phyloP scores from a whole-genome alignment of 75 land plant genomes.

The Sequoiadendron giganteum region DNA sequence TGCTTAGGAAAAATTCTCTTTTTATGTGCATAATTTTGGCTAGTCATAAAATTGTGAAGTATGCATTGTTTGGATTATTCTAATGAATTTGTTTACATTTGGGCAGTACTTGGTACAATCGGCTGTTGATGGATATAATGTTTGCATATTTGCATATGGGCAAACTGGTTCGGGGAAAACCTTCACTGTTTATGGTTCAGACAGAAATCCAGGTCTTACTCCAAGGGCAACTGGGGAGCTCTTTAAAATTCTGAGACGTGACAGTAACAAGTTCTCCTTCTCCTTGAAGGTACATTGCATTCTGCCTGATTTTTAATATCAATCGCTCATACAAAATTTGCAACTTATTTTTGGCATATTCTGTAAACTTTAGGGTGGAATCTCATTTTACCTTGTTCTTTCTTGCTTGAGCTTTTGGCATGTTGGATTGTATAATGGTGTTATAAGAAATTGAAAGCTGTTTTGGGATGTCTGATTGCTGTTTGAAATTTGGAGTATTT shows the following conservation, averaged over 20 bases:
- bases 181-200: constrained; percentile 95
- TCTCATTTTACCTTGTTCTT: background rate
- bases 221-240: constrained; percentile 92
- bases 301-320: background rate
- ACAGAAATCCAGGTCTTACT: constrained; percentile 81
- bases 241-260: constrained; percentile 70
- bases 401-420: background rate
- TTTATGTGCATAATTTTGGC: background rate
- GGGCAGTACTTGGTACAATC: constrained; percentile 96
- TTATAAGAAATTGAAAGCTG: background rate
- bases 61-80: background rate
- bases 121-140: constrained; percentile 97
- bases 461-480: background rate
- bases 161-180: constrained; percentile 99
- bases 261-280: constrained; percentile 81
- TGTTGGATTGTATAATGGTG: background rate
- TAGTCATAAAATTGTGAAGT: background rate
- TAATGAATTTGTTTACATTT: background rate
- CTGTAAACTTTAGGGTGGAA: background rate
- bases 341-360: background rate
- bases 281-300: constrained; percentile 61
- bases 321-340: background rate
- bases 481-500: background rate
- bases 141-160: constrained; percentile 99
- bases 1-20: background rate